Evolutionary conservation across 805 yeast species (phyloP).

Genomic region (Brettanomyces bruxellensis): DNA sequence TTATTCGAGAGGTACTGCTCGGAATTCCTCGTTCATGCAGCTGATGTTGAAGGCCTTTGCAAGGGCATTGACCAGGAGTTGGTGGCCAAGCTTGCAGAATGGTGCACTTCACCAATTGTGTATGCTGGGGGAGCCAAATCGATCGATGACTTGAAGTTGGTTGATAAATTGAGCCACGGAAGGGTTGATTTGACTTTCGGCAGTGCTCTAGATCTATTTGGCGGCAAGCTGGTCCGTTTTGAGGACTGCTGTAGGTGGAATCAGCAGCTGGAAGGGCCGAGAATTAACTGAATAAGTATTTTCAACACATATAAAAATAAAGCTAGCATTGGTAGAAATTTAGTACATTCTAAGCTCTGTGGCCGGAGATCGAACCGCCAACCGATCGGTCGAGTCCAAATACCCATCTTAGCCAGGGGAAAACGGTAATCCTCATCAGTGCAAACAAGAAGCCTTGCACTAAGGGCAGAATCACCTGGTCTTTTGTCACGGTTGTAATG

Average conservation of each 20-base stretch:
- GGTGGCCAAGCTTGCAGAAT: conserved; percentile 62
- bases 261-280: conserved; percentile 3
- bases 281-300: background rate
- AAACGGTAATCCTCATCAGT: conserved; percentile 24
- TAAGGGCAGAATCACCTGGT: conserved; percentile 47
- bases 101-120: conserved; percentile 72
- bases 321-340: background rate
- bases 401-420: conserved; percentile 27
- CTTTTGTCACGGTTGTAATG: conserved; percentile 38
- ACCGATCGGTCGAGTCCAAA: conserved; percentile 11
- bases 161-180: conserved; percentile 60
- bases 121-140: conserved; percentile 96
- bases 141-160: conserved; percentile 58
- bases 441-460: conserved; percentile 45
- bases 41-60: conserved; percentile 96
- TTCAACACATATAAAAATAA: background rate
- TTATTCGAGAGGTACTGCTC: conserved; percentile 57
- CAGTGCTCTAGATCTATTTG: conserved; percentile 88
- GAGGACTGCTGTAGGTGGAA: conserved; percentile 76
- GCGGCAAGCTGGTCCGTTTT: conserved; percentile 75
- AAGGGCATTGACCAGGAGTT: conserved; percentile 81
- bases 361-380: background rate
- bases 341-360: no score
- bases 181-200: conserved; percentile 91
- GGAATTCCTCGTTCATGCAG: conserved; percentile 93